Conservation (phyloP, 306 rosid genomes). For the Rosa multiflora region DNA sequence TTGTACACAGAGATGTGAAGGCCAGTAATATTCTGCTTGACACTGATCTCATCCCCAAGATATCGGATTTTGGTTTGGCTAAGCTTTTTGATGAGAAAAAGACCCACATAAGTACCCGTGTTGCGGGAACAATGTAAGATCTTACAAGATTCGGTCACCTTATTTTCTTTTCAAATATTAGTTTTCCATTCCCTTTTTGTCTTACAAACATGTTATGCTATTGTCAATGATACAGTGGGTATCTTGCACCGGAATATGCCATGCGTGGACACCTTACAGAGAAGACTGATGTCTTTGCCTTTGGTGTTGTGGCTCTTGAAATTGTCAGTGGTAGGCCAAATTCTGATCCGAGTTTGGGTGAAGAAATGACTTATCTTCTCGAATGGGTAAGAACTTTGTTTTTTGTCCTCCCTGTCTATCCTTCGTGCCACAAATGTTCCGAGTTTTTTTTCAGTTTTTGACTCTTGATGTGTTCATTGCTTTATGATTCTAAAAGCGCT, state of each 20-base stretch:
- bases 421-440: not conserved
- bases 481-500: not conserved
- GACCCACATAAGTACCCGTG: slow-evolving; percentile 79
- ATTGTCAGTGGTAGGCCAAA: slow-evolving; percentile 71
- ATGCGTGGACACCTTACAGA: slow-evolving; percentile 86
- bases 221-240: slow-evolving; percentile 50
- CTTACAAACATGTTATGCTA: slow-evolving; percentile 2
- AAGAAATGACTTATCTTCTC: slow-evolving; percentile 62
- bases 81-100: slow-evolving; percentile 71
- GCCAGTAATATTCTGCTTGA: slow-evolving; percentile 80
- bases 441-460: not conserved
- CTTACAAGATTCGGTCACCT: slow-evolving; percentile 1
- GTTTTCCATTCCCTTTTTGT: slow-evolving; percentile 4
- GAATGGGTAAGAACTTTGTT: slow-evolving; percentile 55
- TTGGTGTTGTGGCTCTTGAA: slow-evolving; percentile 84
- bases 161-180: not conserved
- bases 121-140: slow-evolving; percentile 79
- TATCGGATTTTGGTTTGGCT: slow-evolving; percentile 82
- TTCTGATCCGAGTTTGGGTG: slow-evolving; percentile 55
- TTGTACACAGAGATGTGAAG: slow-evolving; percentile 83
- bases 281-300: slow-evolving; percentile 82
- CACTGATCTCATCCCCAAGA: slow-evolving; percentile 56
- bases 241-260: slow-evolving; percentile 86
- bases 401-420: not conserved
- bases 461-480: not conserved